These are phyloP conservation scores for Thelonectria rubi DNA, from an alignment of 2,329 filamentous ascomycete species.

Conservation along the genomic window DNA sequence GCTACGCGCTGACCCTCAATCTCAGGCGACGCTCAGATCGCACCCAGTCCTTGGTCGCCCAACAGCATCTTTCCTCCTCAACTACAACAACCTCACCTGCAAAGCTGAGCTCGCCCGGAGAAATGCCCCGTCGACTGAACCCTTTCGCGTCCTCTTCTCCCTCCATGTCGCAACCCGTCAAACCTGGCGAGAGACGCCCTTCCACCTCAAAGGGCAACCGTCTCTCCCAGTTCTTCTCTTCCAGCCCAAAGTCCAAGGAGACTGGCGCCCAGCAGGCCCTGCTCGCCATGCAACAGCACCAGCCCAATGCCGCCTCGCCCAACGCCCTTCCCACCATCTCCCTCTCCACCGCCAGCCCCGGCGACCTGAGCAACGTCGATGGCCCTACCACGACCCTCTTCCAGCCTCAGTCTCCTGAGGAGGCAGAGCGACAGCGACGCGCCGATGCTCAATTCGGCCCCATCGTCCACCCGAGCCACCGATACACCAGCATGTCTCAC, in stretches of 20 bases:
- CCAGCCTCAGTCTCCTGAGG: conserved; percentile 85
- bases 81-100: background rate
- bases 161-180: conserved; percentile 59
- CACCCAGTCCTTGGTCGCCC: conserved; percentile 6
- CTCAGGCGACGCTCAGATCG: conserved; percentile 18
- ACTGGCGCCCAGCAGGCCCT: conserved; percentile 73
- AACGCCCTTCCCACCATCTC: conserved; percentile 90
- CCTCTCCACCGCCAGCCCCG: conserved; percentile 83
- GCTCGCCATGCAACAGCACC: conserved; percentile 70
- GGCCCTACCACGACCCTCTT: conserved; percentile 81
- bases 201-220: conserved; percentile 77
- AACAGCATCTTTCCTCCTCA: background rate
- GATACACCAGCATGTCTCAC: conserved; percentile 88
- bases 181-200: conserved; percentile 63
- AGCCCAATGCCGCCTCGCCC: conserved; percentile 64
- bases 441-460: conserved; percentile 93
- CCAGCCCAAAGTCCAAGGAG: conserved; percentile 78
- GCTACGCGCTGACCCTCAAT: conserved; percentile 22
- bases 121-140: conserved; percentile 69
- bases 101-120: conserved; percentile 44
- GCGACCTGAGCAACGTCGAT: conserved; percentile 76
- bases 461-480: conserved; percentile 79
- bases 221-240: conserved; percentile 84
- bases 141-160: conserved; percentile 63
- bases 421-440: conserved; percentile 77